Evolutionary conservation across 2,329 filamentous ascomycete genomes (phyloP).

Genomic region (Phialocephala subalpina): DNA sequence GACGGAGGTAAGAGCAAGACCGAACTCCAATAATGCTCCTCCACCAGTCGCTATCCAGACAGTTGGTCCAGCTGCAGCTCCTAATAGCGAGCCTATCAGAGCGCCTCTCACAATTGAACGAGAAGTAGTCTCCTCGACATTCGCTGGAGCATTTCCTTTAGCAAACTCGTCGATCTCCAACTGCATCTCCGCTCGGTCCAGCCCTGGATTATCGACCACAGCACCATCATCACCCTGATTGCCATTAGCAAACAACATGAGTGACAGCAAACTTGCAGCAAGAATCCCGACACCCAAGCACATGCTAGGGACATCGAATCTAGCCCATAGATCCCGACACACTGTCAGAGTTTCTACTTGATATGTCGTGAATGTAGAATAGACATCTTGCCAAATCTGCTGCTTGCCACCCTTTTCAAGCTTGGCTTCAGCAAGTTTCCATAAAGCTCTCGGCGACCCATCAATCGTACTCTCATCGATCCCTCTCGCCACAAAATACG

Average conservation of each 20-base stretch:
- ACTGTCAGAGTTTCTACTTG: slow-evolving; percentile 80
- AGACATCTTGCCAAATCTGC: slow-evolving; percentile 51
- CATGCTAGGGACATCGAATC: slow-evolving; percentile 91
- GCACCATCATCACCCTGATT: slow-evolving; percentile 63
- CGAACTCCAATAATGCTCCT: slow-evolving; percentile 33
- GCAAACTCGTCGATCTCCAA: slow-evolving; percentile 56
- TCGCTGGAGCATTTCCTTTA: slow-evolving; percentile 32
- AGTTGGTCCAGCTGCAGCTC: slow-evolving; percentile 34
- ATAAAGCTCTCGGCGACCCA: slow-evolving; percentile 62
- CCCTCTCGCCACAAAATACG: slow-evolving; percentile 79
- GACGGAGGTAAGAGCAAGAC: slow-evolving; percentile 35
- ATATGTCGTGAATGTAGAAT: slow-evolving; percentile 73
- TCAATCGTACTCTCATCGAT: slow-evolving; percentile 67
- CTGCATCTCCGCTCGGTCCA: slow-evolving; percentile 66
- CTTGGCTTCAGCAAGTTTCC: slow-evolving; percentile 57
- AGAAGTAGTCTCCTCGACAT: slow-evolving; percentile 38
- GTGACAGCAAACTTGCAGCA: slow-evolving; percentile 68
- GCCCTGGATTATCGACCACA: slow-evolving; percentile 60
- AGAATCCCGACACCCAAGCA: slow-evolving; percentile 78
- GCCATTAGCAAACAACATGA: slow-evolving; percentile 76
- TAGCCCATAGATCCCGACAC: slow-evolving; percentile 88
- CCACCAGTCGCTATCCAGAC: slow-evolving; percentile 32
- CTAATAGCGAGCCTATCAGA: slow-evolving; percentile 38
- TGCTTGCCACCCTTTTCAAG: slow-evolving; percentile 47
- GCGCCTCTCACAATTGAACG: slow-evolving; percentile 35